phyloP scores from a whole-genome alignment of 2,329 filamentous ascomycete species.

The Davidsoniella eucalypti region DNA sequence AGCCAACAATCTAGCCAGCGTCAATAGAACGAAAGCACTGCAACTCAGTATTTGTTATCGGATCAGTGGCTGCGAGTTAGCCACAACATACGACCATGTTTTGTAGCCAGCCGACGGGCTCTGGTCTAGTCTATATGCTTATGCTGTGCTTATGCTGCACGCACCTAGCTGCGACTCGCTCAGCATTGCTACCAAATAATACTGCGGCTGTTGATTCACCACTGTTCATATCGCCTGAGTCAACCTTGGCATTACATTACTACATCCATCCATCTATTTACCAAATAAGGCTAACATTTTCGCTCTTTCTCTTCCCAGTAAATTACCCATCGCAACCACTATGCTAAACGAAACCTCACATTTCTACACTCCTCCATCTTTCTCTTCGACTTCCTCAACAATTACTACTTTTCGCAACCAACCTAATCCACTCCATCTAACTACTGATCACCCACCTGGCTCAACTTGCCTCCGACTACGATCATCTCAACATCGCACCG shows the following conservation, averaged over 20 bases:
- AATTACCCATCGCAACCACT: slow-evolving; percentile 7
- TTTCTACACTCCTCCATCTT: slow-evolving; percentile 3
- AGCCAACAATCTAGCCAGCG: too few relatives aligned
- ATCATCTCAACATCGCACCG: slow-evolving; percentile 3
- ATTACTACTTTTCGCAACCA: not conserved
- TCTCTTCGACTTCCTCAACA: slow-evolving; percentile 3
- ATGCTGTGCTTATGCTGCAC: not conserved
- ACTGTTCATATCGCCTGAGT: too few relatives aligned
- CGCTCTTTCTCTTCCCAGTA: not conserved
- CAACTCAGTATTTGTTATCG: not conserved
- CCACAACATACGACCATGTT: too few relatives aligned
- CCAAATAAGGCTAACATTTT: not conserved
- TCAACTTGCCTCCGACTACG: not conserved
- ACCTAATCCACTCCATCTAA: not conserved
- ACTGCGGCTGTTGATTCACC: not conserved
- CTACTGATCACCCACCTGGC: slow-evolving; percentile 9
- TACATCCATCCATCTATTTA: not conserved
- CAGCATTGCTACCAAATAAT: not conserved
- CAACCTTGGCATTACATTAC: not conserved
- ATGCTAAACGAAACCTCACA: slow-evolving; percentile 10
- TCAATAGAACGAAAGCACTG: not conserved
- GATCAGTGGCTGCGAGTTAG: too few relatives aligned
- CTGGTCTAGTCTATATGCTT: not conserved
- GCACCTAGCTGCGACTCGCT: not conserved
- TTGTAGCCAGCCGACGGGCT: too few relatives aligned